phyloP scores from a whole-genome alignment of 352 stramenopile genomes.

The Phytopythium vexans region DNA sequence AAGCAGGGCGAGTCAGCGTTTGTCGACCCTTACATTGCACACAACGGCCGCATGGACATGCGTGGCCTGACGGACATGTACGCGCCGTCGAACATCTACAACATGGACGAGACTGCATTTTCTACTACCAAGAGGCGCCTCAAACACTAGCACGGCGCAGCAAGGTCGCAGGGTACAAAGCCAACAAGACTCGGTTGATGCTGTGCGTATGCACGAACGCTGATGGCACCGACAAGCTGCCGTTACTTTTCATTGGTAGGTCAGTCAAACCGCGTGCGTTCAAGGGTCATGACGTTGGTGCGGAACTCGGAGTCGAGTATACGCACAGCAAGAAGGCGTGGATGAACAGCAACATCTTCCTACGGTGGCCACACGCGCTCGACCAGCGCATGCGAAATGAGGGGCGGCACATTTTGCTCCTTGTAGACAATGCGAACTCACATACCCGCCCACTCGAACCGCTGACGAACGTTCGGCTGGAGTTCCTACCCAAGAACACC shows the following conservation, averaged over 20 bases:
- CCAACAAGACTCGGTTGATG: conserved; percentile 5
- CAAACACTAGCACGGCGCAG: conserved; percentile 3
- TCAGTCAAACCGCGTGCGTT: conserved; percentile 26
- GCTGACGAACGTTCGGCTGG: conserved; percentile 22
- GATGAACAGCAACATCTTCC: conserved; percentile 32
- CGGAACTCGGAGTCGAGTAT: conserved; percentile 21
- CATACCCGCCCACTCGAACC: conserved; percentile 15
- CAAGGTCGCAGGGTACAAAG: conserved; percentile 3
- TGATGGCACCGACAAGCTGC: conserved; percentile 33
- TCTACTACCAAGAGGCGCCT: conserved; percentile 7
- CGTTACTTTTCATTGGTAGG: conserved; percentile 28
- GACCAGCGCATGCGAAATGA: conserved; percentile 17
- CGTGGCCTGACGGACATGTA: conserved; percentile 4
- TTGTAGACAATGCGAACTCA: conserved; percentile 22
- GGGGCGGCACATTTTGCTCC: conserved; percentile 18
- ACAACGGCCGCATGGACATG: not conserved
- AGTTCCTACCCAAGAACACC: conserved; percentile 13
- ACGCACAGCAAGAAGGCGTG: conserved; percentile 17
- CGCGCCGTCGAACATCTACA: conserved; percentile 9
- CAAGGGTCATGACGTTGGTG: conserved; percentile 1
- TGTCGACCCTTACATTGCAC: not conserved
- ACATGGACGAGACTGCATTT: conserved; percentile 16
- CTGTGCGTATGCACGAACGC: conserved; percentile 17
- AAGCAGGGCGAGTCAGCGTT: conserved; percentile 11
- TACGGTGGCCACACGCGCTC: conserved; percentile 23